phyloP scores from a whole-genome alignment of 1,284 basidiomycete genomes.

The Limonomyces culmigenus region DNA sequence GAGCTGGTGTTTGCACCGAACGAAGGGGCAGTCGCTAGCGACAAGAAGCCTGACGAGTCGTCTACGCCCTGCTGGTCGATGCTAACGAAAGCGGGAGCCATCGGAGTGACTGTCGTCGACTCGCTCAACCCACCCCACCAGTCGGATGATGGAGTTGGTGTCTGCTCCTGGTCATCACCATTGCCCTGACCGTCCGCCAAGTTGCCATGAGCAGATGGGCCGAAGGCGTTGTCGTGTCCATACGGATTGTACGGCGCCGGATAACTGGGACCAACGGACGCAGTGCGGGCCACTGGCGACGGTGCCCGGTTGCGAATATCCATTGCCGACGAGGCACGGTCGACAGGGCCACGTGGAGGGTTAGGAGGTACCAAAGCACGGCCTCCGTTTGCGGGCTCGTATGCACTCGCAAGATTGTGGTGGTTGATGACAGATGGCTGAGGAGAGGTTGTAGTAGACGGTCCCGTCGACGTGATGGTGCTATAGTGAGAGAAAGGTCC shows the following conservation, averaged over 20 bases:
- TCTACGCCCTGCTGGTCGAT: constrained; percentile 21
- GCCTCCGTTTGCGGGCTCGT: no score
- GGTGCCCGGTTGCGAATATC: constrained; percentile 17
- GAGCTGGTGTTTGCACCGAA: constrained; percentile 24
- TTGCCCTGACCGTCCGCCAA: no score
- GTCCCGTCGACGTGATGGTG: constrained; percentile 72
- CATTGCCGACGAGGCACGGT: constrained; percentile 63
- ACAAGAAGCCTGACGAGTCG: constrained; percentile 63
- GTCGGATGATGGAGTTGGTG: no score
- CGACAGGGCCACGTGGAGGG: constrained; percentile 31
- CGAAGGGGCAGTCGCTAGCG: constrained; percentile 49
- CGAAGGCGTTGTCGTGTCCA: constrained; percentile 11
- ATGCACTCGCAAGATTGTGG: constrained; percentile 21
- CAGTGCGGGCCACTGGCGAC: background rate
- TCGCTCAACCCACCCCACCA: constrained; percentile 53
- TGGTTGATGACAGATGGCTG: constrained; percentile 41
- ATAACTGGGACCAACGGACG: background rate
- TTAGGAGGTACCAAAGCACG: no score
- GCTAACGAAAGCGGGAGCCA: constrained; percentile 42
- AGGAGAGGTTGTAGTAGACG: constrained; percentile 57
- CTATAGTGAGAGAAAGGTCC: constrained; percentile 94
- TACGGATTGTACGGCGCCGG: constrained; percentile 7
- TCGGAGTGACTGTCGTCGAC: constrained; percentile 40
- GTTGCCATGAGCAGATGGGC: background rate
- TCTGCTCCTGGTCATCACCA: no score